Conservation (phyloP, 2,329 filamentous ascomycete genomes). For the Blastomyces parvus region DNA sequence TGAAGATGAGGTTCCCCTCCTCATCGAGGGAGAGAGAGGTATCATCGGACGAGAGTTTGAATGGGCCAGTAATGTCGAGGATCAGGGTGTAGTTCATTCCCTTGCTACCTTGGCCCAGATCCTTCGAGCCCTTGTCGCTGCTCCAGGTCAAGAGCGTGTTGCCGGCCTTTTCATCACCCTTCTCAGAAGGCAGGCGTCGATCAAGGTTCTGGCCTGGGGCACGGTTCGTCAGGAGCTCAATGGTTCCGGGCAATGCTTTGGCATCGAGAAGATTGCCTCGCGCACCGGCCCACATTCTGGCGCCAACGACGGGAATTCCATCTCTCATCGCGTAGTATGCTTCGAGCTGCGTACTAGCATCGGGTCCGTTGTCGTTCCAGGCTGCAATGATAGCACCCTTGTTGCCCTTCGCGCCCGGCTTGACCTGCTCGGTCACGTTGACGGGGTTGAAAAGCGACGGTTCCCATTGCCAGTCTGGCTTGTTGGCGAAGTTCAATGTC, state of each 20-base stretch:
- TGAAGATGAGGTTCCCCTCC: slow-evolving; percentile 34
- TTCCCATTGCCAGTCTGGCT: slow-evolving; percentile 37
- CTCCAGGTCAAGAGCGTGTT: slow-evolving; percentile 26
- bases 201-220: slow-evolving; percentile 45
- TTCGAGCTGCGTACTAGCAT: slow-evolving; percentile 44
- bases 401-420: slow-evolving; percentile 30
- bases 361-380: slow-evolving; percentile 49
- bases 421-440: slow-evolving; percentile 42
- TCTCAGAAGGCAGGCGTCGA: slow-evolving; percentile 28
- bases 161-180: slow-evolving; percentile 30
- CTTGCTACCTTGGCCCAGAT: slow-evolving; percentile 41
- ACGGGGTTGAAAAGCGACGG: slow-evolving; percentile 44
- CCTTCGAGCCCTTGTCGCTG: slow-evolving; percentile 25
- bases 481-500: slow-evolving; percentile 43
- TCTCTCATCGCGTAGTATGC: slow-evolving; percentile 44
- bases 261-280: slow-evolving; percentile 35
- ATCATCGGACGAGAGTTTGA: slow-evolving; percentile 38
- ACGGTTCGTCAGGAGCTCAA: slow-evolving; percentile 35
- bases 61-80: slow-evolving; percentile 39
- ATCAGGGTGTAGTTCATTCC: slow-evolving; percentile 49
- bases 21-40: slow-evolving; percentile 32
- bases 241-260: slow-evolving; percentile 29
- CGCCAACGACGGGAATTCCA: slow-evolving; percentile 44
- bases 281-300: slow-evolving; percentile 47
- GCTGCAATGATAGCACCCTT: slow-evolving; percentile 43